phyloP scores from a whole-genome alignment of 768 basidiomycete genomes.

The Rickenella mellea region DNA sequence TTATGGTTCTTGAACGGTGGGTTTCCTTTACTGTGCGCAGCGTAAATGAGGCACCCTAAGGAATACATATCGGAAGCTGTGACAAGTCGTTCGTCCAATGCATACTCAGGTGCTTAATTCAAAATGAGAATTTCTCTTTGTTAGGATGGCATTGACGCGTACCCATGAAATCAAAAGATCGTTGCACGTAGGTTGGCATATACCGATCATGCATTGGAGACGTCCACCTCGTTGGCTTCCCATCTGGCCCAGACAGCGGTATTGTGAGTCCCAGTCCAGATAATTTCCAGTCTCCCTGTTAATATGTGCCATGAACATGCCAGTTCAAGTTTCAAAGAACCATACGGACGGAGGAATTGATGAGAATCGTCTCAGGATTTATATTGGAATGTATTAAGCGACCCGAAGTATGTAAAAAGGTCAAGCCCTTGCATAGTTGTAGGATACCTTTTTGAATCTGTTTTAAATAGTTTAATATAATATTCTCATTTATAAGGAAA shows the following conservation, averaged over 20 bases:
- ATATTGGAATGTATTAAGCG: conserved; percentile 89
- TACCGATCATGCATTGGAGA: conserved; percentile 83
- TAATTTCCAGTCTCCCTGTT: conserved; percentile 96
- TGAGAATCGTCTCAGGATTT: conserved; percentile 75
- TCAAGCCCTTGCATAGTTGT: conserved; percentile 83
- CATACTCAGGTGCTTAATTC: conserved; percentile 81
- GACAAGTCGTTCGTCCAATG: conserved; percentile 76
- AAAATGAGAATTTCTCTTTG: not conserved
- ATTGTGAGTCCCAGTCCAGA: conserved; percentile 85
- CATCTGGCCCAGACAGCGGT: conserved; percentile 56
- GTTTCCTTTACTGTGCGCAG: conserved; percentile 81
- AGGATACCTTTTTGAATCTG: conserved; percentile 95
- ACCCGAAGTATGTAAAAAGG: conserved; percentile 87
- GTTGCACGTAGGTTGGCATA: conserved; percentile 73
- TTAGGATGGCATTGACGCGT: conserved; percentile 12
- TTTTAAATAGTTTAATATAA: not conserved
- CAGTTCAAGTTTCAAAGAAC: conserved; percentile 1
- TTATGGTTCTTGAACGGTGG: conserved; percentile 85
- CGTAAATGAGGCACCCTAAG: conserved; percentile 83
- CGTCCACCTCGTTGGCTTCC: conserved; percentile 75
- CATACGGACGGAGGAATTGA: conserved; percentile 67
- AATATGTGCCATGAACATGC: not conserved
- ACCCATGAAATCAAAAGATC: conserved; percentile 95
- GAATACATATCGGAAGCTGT: conserved; percentile 92
- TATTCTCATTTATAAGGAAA: not conserved